Base-by-base conservation (phyloP, 352 stramenopile genomes). In the Pythium folliculosum region DNA sequence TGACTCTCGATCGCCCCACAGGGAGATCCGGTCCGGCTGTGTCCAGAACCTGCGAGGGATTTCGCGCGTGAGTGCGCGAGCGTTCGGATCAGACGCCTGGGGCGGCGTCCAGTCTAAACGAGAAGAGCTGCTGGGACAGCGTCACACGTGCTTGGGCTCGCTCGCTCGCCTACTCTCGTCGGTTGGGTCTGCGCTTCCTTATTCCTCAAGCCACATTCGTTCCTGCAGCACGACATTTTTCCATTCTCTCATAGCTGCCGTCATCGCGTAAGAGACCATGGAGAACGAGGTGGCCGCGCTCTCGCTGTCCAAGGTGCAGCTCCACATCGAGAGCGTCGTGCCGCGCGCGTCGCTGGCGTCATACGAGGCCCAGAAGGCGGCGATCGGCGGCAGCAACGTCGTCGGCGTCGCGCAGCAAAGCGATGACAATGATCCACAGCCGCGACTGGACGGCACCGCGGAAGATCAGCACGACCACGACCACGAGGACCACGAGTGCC, bases 241-340 rank as follows among this genome's bases (percentile, higher is more conserved):
- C 40, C n/a, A n/a, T 21, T 47, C 40, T 47, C 40, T 21, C 40
- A n/a, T n/a, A n/a, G 40, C 40, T 21, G 14, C 13, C 35, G 8
- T 40, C 40, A 12, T n/a, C 10, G 23, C 22, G 12, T 38, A 37
- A 22, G 5, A 5, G 40, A 47, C 14, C 8, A 69, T 69, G 63
- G 54, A 69, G 47, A 44, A n/a, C 5, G 35, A 57, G 22, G 23
- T 65, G 35, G 58, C 45, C 12, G 21, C 65, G 13, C 69, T 81
- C 40, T 73, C 75, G 17, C 76, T 89, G 57, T 72, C 78, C 23
- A 77, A 60, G 22, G 72, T 90, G 38, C 81, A 76, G 22, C 66
- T 91, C 30, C 75, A 88, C 51, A 86, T 91, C 54, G 82, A 77
- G 55, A 76, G 60, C 49, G 59, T 91, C 62, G 55, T 87, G 16